phyloP scores from a whole-genome alignment of 2,329 filamentous ascomycete genomes.

The Penicillium sp. region DNA sequence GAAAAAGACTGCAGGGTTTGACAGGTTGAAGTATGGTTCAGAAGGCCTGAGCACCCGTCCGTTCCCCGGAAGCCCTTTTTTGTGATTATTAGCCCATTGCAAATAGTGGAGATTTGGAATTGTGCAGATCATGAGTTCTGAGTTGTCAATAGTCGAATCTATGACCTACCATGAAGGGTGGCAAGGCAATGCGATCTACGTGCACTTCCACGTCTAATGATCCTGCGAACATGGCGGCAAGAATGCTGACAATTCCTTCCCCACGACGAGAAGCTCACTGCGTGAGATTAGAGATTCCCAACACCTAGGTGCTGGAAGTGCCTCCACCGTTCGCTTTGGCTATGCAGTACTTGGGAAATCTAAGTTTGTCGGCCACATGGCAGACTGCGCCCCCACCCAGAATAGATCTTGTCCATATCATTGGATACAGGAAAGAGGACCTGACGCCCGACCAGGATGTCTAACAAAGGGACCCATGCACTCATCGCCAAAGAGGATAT shows the following conservation, averaged over 20 bases:
- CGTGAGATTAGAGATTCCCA: neutral
- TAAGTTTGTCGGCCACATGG: slow-evolving; percentile 10
- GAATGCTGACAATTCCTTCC: neutral
- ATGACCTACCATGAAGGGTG: neutral
- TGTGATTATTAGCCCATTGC: neutral
- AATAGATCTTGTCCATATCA: neutral
- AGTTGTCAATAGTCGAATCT: neutral
- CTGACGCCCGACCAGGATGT: neutral
- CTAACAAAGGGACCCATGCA: neutral
- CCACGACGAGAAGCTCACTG: neutral
- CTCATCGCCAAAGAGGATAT: neutral
- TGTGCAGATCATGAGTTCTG: neutral
- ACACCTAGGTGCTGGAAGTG: neutral
- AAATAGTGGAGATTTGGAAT: neutral
- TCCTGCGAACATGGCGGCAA: neutral
- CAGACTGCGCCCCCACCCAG: neutral
- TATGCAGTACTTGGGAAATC: neutral
- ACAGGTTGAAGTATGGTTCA: slow-evolving; percentile 2
- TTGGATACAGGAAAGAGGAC: neutral
- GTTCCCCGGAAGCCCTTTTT: neutral
- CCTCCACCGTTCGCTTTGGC: neutral
- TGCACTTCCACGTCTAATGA: neutral
- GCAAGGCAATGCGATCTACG: neutral
- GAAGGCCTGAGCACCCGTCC: neutral
- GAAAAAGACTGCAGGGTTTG: slow-evolving; percentile 1